Percentiles rank a stretch among this genome's conserved stretches.
phyloP scores from a whole-genome alignment of 1,139 yeast genomes.

The Lodderomyces jiufengensis region DNA sequence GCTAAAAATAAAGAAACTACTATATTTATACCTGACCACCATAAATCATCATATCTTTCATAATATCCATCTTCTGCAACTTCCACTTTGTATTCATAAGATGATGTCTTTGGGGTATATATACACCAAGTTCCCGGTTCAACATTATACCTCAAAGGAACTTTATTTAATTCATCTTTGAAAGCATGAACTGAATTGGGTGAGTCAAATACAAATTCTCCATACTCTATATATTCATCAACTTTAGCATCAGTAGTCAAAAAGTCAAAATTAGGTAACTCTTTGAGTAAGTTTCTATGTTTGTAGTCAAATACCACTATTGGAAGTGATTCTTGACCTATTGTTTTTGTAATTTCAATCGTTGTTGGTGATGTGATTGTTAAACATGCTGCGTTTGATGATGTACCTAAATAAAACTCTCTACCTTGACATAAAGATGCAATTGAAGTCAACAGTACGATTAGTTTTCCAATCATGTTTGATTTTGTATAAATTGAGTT shows the following conservation, averaged over 20 bases:
- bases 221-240: constrained; percentile 10
- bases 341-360: constrained; percentile 2
- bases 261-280: constrained; percentile 12
- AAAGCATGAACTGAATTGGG: constrained; percentile 1
- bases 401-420: constrained; percentile 1
- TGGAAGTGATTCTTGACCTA: constrained; percentile 6
- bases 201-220: constrained; percentile 5
- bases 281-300: background rate
- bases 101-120: constrained; percentile 7
- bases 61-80: constrained; percentile 5
- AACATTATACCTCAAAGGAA: constrained; percentile 1
- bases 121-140: constrained; percentile 8
- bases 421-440: background rate
- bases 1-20: constrained; percentile 4
- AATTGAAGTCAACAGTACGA: no score
- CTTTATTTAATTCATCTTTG: constrained; percentile 3
- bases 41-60: constrained; percentile 7
- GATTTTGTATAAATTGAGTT: no score
- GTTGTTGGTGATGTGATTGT: constrained; percentile 4
- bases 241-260: constrained; percentile 9
- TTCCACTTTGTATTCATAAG: constrained; percentile 10
- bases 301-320: constrained; percentile 6
- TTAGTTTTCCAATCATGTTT: no score
- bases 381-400: constrained; percentile 4
- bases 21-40: constrained; percentile 5